Evolutionary conservation across 2,329 filamentous ascomycete species (phyloP).

Genomic region (Sporothrix mexicana): DNA sequence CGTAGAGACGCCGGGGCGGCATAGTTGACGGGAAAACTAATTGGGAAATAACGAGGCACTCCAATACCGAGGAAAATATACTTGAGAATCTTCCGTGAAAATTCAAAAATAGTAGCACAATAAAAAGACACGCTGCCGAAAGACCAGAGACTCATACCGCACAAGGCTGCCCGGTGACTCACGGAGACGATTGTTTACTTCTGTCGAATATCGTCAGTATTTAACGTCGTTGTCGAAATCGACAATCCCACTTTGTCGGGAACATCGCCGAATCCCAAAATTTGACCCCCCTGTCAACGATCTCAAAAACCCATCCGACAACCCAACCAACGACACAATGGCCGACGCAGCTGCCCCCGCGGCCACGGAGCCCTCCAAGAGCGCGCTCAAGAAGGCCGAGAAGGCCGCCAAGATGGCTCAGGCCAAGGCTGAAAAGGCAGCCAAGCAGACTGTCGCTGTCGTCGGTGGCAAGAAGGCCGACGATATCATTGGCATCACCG

Average conservation of each 20-base stretch:
- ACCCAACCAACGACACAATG: conserved; percentile 29
- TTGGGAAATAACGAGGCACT: background rate
- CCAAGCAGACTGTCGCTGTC: conserved; percentile 59
- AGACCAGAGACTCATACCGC: background rate
- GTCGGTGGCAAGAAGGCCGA: conserved; percentile 65
- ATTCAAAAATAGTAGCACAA: conserved; percentile 6
- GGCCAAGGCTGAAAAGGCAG: conserved; percentile 67
- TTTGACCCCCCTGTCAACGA: conserved; percentile 3
- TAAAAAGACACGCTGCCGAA: conserved; percentile 11
- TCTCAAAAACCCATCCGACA: too few species aligned
- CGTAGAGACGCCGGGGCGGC: background rate
- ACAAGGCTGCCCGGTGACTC: conserved; percentile 22
- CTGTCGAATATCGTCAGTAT: too few species aligned
- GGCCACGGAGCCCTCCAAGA: conserved; percentile 60
- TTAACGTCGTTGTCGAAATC: background rate
- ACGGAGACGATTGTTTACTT: conserved; percentile 18
- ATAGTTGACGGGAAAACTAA: conserved; percentile 3
- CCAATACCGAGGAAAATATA: background rate
- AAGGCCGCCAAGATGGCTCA: conserved; percentile 67
- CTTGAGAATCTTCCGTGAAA: background rate
- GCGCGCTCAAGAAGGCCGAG: conserved; percentile 69
- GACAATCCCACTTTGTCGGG: background rate
- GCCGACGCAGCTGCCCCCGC: conserved; percentile 37
- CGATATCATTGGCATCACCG: conserved; percentile 85
- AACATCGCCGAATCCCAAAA: background rate